Evolutionary conservation across 2,329 filamentous ascomycete species (phyloP).

Genomic region (Penicillium sp.): DNA sequence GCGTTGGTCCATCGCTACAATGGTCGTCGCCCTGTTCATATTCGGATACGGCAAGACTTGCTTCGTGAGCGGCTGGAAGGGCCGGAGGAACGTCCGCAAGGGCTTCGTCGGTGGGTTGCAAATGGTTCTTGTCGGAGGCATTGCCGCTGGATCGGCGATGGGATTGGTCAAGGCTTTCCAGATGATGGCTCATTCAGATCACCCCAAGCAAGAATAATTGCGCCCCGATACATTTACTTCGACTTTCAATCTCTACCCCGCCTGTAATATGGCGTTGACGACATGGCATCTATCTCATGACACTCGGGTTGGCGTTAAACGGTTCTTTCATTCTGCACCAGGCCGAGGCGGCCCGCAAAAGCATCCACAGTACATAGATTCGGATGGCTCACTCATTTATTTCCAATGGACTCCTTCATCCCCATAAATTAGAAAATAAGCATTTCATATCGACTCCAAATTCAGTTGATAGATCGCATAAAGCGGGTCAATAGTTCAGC

Average conservation of each 20-base stretch:
- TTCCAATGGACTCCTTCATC: neutral
- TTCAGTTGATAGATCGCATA: neutral
- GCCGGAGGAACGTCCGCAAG: conserved; percentile 32
- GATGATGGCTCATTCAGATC: conserved; percentile 25
- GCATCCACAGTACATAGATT: neutral
- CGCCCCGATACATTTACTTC: neutral
- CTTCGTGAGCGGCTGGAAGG: conserved; percentile 40
- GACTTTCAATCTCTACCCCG: neutral
- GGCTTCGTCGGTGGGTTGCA: conserved; percentile 37
- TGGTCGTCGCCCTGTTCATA: conserved; percentile 48
- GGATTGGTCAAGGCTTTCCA: conserved; percentile 41
- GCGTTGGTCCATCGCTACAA: conserved; percentile 53
- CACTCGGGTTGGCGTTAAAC: neutral
- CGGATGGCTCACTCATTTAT: neutral
- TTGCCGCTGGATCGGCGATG: conserved; percentile 43
- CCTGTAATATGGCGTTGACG: conserved; percentile 8
- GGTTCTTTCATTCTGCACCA: neutral
- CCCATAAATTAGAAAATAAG: neutral
- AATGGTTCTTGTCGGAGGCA: conserved; percentile 42
- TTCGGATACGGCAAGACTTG: conserved; percentile 54
- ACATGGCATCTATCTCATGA: conserved; percentile 3
- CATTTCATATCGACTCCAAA: neutral
- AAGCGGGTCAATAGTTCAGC: neutral
- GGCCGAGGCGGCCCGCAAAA: neutral
- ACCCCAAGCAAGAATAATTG: conserved; percentile 6